A percentile compares a stretch with the other conserved stretches of the same genome.
Evolutionary conservation across 2,329 filamentous ascomycete species (phyloP).

Genomic region (Lasiodiplodia hormozganensis): DNA sequence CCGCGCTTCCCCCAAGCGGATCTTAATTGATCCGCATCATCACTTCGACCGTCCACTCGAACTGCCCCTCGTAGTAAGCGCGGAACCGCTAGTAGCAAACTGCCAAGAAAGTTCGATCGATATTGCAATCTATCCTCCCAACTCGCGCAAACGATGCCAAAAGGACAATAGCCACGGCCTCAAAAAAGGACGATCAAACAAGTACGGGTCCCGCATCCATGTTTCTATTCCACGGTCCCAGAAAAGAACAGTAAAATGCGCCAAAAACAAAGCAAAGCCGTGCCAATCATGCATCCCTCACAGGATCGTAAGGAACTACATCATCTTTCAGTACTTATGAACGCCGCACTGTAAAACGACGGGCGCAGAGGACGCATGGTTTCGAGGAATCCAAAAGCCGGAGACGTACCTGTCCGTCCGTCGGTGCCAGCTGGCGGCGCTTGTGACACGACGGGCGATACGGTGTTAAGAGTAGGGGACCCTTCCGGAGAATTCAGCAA

Average conservation of each 20-base stretch:
- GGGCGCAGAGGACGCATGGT: background rate
- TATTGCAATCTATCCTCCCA: background rate
- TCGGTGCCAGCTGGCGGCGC: background rate
- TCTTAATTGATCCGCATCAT: background rate
- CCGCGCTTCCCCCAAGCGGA: background rate
- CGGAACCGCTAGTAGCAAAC: background rate
- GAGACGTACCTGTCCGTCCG: background rate
- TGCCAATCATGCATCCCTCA: background rate
- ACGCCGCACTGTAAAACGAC: background rate
- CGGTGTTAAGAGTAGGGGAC: background rate
- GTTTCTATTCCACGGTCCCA: background rate
- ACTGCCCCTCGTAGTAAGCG: background rate
- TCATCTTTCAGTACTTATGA: background rate
- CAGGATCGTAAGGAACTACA: conserved; percentile 1
- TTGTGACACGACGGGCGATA: background rate
- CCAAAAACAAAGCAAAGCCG: background rate
- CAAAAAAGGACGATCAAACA: background rate
- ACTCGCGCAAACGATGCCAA: background rate
- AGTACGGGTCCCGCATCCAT: background rate
- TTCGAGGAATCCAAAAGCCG: background rate
- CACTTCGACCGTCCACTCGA: background rate
- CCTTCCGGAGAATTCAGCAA: background rate
- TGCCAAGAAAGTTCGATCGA: background rate
- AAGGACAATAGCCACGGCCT: background rate
- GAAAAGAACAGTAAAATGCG: background rate